Evolutionary conservation across 2,329 filamentous ascomycete genomes (phyloP).

Genomic region (Talaromyces pinophilus): DNA sequence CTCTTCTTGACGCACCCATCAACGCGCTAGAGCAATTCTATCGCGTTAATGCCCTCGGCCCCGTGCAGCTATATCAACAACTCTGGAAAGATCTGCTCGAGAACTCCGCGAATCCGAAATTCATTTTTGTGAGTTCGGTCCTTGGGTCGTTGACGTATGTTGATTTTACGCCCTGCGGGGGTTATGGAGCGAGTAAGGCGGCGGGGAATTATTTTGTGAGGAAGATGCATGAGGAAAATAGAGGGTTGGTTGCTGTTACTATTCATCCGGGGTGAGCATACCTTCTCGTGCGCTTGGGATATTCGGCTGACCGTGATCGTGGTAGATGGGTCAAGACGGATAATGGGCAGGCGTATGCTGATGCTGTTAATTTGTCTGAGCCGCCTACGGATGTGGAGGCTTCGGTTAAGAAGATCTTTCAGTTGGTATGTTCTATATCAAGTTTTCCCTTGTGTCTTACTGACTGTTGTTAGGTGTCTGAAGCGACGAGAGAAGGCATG

Average conservation of each 20-base stretch:
- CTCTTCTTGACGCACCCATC: conserved; percentile 12
- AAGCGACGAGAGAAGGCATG: conserved; percentile 12
- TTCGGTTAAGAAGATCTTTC: conserved; percentile 15
- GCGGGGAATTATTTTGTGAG: conserved; percentile 20
- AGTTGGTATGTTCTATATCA: conserved; percentile 1
- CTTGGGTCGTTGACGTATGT: conserved; percentile 2
- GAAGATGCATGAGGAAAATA: conserved; percentile 21
- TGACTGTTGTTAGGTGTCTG: conserved; percentile 8
- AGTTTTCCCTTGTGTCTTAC: neutral
- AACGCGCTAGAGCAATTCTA: conserved; percentile 10
- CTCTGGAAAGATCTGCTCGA: conserved; percentile 14
- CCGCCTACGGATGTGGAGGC: conserved; percentile 17
- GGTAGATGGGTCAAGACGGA: conserved; percentile 21
- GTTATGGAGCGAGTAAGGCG: conserved; percentile 18
- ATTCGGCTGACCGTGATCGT: neutral
- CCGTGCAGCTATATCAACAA: conserved; percentile 21
- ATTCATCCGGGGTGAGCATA: conserved; percentile 19
- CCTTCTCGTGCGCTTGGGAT: too few species aligned
- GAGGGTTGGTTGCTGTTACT: conserved; percentile 11
- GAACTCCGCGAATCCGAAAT: conserved; percentile 14
- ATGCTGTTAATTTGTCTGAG: conserved; percentile 14
- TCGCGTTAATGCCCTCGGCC: conserved; percentile 16
- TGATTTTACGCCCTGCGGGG: conserved; percentile 16
- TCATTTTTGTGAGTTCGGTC: conserved; percentile 11
- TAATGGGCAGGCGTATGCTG: conserved; percentile 22